Conservation (phyloP, 176 grass and related monocot species). For the Canna indica region DNA sequence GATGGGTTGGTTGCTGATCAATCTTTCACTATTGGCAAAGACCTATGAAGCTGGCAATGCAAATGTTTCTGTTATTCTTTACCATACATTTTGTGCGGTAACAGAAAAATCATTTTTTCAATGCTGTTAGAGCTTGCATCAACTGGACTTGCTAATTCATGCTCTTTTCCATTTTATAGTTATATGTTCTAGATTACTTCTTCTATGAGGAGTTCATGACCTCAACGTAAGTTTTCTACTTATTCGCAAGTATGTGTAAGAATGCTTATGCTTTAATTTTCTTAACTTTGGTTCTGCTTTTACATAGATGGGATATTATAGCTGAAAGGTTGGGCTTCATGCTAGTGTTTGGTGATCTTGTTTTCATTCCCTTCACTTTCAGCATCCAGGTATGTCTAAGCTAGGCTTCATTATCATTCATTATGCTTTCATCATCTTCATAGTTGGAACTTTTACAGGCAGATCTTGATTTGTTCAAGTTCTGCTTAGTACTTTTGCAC, state of each 20-base stretch:
- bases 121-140: constrained; percentile 13
- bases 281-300: neutral
- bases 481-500: neutral
- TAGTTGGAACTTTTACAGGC: neutral
- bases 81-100: constrained; percentile 93
- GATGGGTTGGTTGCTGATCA: constrained; percentile 99
- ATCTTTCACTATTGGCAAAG: constrained; percentile 84
- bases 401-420: neutral
- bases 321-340: constrained; percentile 94
- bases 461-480: neutral
- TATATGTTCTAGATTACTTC: constrained; percentile 93
- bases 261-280: neutral
- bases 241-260: no score
- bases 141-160: constrained; percentile 15
- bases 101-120: constrained; percentile 15
- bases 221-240: constrained; percentile 65
- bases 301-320: constrained; percentile 92
- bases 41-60: constrained; percentile 59
- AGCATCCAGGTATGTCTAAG: constrained; percentile 59
- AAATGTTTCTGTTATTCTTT: constrained; percentile 72
- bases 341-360: constrained; percentile 95
- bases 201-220: constrained; percentile 98
- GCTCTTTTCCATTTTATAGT: constrained; percentile 40
- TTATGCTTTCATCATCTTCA: constrained; percentile 2
- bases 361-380: constrained; percentile 98